Conservation (phyloP, 2,329 filamentous ascomycete species). For the Colletotrichum theobromicola region DNA sequence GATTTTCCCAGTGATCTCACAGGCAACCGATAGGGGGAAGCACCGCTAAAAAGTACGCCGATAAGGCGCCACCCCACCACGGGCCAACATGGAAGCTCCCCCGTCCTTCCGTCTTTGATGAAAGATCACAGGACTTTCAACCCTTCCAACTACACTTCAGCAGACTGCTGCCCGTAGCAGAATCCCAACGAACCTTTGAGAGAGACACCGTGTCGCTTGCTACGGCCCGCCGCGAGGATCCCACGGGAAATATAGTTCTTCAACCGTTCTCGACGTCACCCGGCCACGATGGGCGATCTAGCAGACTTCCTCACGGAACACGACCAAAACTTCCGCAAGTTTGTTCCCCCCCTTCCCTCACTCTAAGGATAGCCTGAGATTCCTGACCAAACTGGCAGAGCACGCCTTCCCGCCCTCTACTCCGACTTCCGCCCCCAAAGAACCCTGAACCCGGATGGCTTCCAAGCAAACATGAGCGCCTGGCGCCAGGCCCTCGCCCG, state of each 20-base stretch:
- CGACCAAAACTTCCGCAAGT: constrained; percentile 68
- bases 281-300: constrained; percentile 66
- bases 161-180: background rate
- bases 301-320: constrained; percentile 68
- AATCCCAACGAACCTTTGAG: background rate
- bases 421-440: constrained; percentile 82
- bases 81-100: background rate
- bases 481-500: constrained; percentile 79
- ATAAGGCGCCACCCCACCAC: constrained; percentile 5
- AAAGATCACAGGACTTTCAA: background rate
- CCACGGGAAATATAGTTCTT: rapidly evolving
- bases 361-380: background rate
- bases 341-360: constrained; percentile 11
- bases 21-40: constrained; percentile 15
- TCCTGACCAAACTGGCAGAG: constrained; percentile 49
- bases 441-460: constrained; percentile 84
- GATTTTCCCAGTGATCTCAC: constrained; percentile 10
- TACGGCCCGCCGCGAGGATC: rapidly evolving
- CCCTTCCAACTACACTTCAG: background rate
- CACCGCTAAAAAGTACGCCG: background rate
- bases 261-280: background rate
- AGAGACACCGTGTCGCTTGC: background rate
- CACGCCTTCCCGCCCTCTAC: constrained; percentile 84
- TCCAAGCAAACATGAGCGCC: constrained; percentile 77
- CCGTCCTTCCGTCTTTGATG: background rate